These are phyloP conservation scores for Angomonas deanei DNA, from an alignment of 208 protist genomes.

Conservation along the genomic window DNA sequence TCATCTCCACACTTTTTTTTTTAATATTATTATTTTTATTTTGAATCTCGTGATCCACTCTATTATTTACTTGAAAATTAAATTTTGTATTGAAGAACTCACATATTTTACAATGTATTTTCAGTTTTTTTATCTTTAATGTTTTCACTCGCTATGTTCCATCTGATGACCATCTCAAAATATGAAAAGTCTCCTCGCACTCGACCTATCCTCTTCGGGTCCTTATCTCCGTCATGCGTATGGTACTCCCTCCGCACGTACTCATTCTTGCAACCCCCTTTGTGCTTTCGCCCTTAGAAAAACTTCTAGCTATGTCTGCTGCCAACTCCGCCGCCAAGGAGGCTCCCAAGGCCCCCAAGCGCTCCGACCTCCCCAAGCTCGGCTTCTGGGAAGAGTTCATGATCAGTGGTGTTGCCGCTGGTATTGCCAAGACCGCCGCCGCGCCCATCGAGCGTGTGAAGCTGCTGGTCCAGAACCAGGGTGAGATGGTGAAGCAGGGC, in stretches of 20 bases:
- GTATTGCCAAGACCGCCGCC: constrained; percentile 87
- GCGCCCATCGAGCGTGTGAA: constrained; percentile 96
- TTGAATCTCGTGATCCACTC: too few species aligned
- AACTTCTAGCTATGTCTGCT: constrained; percentile 14
- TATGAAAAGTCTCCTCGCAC: too few species aligned
- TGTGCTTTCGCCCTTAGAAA: too few species aligned
- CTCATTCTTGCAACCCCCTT: neutral
- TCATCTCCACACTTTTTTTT: too few species aligned
- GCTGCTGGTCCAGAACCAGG: constrained; percentile 93
- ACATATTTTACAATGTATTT: too few species aligned
- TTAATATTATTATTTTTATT: too few species aligned
- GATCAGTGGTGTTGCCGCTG: constrained; percentile 68
- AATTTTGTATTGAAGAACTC: too few species aligned
- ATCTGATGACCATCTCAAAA: too few species aligned
- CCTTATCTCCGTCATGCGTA: too few species aligned
- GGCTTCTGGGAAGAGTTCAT: constrained; percentile 75
- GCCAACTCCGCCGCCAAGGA: constrained; percentile 15
- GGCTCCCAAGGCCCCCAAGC: constrained; percentile 16
- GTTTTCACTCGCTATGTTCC: too few species aligned
- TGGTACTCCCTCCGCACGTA: neutral
- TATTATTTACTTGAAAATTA: too few species aligned
- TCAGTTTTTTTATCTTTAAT: neutral
- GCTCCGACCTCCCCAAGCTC: constrained; percentile 35
- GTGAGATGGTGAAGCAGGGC: constrained; percentile 75
- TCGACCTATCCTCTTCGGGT: too few species aligned